phyloP scores from a whole-genome alignment of 140 eudicot genomes.

The Bidens hawaiensis region DNA sequence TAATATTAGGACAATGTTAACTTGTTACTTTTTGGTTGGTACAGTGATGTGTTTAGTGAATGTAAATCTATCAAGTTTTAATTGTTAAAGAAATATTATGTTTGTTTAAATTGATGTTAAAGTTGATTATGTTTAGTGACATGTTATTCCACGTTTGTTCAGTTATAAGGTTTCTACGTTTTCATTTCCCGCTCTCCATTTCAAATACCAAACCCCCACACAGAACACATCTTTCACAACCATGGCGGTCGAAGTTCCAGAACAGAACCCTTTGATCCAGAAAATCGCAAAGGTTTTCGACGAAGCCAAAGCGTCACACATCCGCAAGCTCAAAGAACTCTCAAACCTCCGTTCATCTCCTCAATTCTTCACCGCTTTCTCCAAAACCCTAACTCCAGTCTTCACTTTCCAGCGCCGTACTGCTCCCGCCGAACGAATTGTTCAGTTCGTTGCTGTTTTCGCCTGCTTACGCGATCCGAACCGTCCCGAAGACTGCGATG shows the following conservation, averaged over 20 bases:
- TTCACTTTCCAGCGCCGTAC: slow-evolving; percentile 68
- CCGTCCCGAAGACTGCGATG: slow-evolving; percentile 25
- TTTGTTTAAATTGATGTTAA: too few relatives aligned
- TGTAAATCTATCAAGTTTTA: too few relatives aligned
- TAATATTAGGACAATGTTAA: too few relatives aligned
- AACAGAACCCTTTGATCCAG: slow-evolving; percentile 29
- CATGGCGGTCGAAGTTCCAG: slow-evolving; percentile 36
- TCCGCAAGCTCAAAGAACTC: slow-evolving; percentile 87
- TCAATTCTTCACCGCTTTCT: slow-evolving; percentile 60
- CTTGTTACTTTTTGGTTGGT: too few relatives aligned
- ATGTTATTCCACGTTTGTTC: too few relatives aligned
- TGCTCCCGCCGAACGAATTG: slow-evolving; percentile 64
- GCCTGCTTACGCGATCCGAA: slow-evolving; percentile 34
- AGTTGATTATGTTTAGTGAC: too few relatives aligned
- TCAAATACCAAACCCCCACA: neutral
- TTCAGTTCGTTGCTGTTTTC: slow-evolving; percentile 62
- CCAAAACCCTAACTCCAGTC: slow-evolving; percentile 60
- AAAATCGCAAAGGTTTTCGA: slow-evolving; percentile 54
- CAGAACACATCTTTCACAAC: neutral
- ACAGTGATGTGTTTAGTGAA: too few relatives aligned
- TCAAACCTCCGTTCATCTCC: slow-evolving; percentile 44
- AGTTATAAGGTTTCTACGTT: too few relatives aligned
- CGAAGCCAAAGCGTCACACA: slow-evolving; percentile 69
- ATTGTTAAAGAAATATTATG: too few relatives aligned
- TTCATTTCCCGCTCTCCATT: slow-evolving; percentile 13